Evolutionary conservation across 164 flowering plant species (phyloP), one percentile per base, ranked within the genome.

Genomic region (Nymphaea colorata): DNA sequence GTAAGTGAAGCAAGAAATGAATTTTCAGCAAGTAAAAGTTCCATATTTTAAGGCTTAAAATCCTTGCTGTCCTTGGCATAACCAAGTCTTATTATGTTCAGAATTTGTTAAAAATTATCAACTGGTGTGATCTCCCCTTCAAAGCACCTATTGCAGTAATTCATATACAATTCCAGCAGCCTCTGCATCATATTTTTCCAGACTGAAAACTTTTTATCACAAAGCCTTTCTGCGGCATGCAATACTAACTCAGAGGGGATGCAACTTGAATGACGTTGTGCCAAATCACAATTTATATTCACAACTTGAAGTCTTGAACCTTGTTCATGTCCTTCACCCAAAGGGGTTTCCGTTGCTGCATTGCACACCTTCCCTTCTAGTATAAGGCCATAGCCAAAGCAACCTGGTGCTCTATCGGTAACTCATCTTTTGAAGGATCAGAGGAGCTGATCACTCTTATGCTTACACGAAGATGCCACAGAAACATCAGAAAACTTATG

Each of bases 171-270:
- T 75, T 88, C 91, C 67, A 88, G 73, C 79, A 92, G 72, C 79
- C 85, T 91, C 72, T 80, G 80, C 77, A 94, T 69, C 64, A 96
- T 87, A 73, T 76, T 84, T 75, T 85, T 90, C 74, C 99, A 82
- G 41, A 94, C 98, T 68, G 84, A 77, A 51, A 86, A 78, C 96
- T 88, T 94, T 78, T 87, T 94, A 79, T 94, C 99, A 59, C 99
- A 84, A 73, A 94, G 89, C 63, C 99, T 81, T 70, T 91, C 93
- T 51, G 80, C 70, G 59, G 81, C 87, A 67, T 73, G 81, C 74
- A 74, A 75, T 66, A 94, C 76, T 43, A 90, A 74, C 61, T 77
- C 79, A 62, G 80, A 66, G 14, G 85, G 86, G 68, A 80, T 67
- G 60, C 67, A 64, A 69, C 84, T 85, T 45, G 79, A 65, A 70